Evolutionary conservation across 306 rosid species (phyloP).

Genomic region (Casuarina glauca): DNA sequence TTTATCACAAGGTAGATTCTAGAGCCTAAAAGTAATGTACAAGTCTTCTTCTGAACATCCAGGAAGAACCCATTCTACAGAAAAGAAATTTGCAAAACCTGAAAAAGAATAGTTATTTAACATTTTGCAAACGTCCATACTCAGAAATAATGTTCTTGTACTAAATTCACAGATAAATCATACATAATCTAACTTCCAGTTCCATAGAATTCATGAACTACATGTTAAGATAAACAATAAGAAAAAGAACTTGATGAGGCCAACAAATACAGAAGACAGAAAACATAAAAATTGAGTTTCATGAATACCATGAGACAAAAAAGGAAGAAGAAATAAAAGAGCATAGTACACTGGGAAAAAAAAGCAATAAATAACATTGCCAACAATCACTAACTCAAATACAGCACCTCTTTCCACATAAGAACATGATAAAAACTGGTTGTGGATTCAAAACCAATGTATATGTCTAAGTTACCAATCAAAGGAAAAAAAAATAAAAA

Average conservation of each 20-base stretch:
- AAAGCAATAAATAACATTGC: too few relatives aligned
- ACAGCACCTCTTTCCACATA: too few relatives aligned
- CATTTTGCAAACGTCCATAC: neutral
- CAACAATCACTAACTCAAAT: too few relatives aligned
- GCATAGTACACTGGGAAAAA: too few relatives aligned
- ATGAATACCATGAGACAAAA: too few relatives aligned
- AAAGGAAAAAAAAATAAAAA: too few relatives aligned
- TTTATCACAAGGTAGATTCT: conserved; percentile 49
- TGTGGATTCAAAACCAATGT: too few relatives aligned
- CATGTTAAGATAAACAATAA: neutral
- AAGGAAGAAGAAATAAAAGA: too few relatives aligned
- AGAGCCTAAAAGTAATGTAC: conserved; percentile 40
- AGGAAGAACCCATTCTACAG: neutral
- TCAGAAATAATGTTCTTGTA: neutral
- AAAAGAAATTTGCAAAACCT: neutral
- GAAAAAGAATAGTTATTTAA: neutral
- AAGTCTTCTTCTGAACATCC: conserved; percentile 22
- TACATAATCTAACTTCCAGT: neutral
- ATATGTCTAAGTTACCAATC: too few relatives aligned
- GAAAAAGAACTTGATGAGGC: neutral
- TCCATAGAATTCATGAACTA: neutral
- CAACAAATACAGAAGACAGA: neutral
- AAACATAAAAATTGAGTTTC: too few relatives aligned
- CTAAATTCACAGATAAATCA: neutral
- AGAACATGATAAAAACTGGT: too few relatives aligned